Evolutionary conservation across 2,329 filamentous ascomycete genomes (phyloP).

Genomic region (Aciculosporium take): DNA sequence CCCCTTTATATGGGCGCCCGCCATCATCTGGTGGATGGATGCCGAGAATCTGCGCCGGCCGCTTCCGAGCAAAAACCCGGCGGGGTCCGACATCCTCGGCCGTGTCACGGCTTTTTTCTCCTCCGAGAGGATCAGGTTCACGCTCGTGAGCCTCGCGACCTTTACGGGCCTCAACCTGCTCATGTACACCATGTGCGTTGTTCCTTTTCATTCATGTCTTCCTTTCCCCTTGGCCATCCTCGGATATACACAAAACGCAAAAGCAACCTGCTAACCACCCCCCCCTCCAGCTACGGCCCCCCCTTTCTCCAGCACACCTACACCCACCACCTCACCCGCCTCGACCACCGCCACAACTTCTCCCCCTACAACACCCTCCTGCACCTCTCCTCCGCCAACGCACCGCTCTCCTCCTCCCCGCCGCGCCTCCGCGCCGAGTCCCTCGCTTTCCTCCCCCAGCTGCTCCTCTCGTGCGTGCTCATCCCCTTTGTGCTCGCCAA

Average conservation of each 20-base stretch:
- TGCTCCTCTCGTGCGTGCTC: constrained; percentile 62
- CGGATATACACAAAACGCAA: neutral
- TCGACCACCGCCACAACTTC: constrained; percentile 97
- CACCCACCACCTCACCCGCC: constrained; percentile 79
- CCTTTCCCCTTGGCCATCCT: neutral
- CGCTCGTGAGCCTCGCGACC: constrained; percentile 51
- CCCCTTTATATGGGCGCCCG: constrained; percentile 84
- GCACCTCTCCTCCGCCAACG: constrained; percentile 63
- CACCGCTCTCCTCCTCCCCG: constrained; percentile 24
- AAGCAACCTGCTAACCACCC: neutral
- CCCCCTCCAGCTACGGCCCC: constrained; percentile 48
- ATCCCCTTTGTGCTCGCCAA: constrained; percentile 68
- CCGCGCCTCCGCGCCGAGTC: constrained; percentile 51
- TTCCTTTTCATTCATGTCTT: neutral
- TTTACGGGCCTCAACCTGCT: constrained; percentile 59
- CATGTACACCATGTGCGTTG: constrained; percentile 58
- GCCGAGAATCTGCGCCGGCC: constrained; percentile 26
- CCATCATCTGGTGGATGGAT: constrained; percentile 71
- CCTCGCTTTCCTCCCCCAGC: constrained; percentile 76
- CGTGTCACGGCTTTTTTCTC: constrained; percentile 32
- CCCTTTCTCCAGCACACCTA: constrained; percentile 84
- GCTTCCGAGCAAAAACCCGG: constrained; percentile 6
- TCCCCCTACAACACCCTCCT: constrained; percentile 88
- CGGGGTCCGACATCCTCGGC: constrained; percentile 7
- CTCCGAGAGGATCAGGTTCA: constrained; percentile 40